phyloP scores from a whole-genome alignment of 768 basidiomycete genomes.

The Agaricus blazei region DNA sequence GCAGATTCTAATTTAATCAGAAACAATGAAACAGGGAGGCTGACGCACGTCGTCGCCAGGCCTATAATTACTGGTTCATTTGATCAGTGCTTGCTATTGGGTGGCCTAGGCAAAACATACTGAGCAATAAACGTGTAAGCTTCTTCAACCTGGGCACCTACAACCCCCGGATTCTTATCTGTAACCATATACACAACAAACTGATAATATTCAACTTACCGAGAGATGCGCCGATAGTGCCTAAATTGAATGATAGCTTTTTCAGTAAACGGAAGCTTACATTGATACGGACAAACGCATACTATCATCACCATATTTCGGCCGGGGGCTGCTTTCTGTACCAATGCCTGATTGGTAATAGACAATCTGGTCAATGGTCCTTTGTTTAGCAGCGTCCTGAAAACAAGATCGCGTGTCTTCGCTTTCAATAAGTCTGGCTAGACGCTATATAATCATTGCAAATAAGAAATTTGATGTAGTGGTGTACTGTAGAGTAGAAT shows the following conservation, averaged over 20 bases:
- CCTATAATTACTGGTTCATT: constrained; percentile 50
- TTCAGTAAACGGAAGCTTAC: neutral
- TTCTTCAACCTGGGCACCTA: constrained; percentile 72
- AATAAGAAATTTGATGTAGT: neutral
- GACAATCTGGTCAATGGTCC: constrained; percentile 52
- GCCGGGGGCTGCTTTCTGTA: constrained; percentile 51
- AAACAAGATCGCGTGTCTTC: constrained; percentile 34
- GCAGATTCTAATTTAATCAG: constrained; percentile 4
- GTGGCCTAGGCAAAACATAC: constrained; percentile 32
- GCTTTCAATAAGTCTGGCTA: constrained; percentile 47
- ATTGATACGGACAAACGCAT: constrained; percentile 7
- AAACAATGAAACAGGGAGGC: neutral
- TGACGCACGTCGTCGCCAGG: constrained; percentile 63
- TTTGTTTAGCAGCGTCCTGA: neutral
- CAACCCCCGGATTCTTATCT: neutral
- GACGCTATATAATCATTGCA: constrained; percentile 30
- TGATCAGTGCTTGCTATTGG: neutral
- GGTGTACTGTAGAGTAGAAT: neutral
- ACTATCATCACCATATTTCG: constrained; percentile 54
- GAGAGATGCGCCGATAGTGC: constrained; percentile 57
- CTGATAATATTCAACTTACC: constrained; percentile 32
- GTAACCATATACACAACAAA: constrained; percentile 1
- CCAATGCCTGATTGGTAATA: constrained; percentile 63
- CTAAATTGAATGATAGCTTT: constrained; percentile 24
- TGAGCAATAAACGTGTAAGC: constrained; percentile 79